Evolutionary conservation across 2,329 filamentous ascomycete species (phyloP), one percentile per base, ranked within the genome.

Genomic region (Calonectria hongkongensis): DNA sequence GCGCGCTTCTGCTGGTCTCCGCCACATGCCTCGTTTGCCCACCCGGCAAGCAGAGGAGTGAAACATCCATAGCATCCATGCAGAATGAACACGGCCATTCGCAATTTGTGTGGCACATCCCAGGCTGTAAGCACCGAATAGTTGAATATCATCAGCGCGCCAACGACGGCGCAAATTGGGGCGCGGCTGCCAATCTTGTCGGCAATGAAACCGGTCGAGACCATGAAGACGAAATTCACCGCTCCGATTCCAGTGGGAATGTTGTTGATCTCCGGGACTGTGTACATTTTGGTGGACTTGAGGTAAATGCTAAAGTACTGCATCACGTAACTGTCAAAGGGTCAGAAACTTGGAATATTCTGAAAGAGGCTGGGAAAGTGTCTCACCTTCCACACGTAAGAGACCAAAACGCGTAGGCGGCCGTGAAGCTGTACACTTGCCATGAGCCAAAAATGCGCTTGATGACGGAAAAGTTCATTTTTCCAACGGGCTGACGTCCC

Each of bases 221-320:
- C 62, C 84, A 86, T 86, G 71, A 85, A 81, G 54, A 86, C 74
- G 66, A 87, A 84, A 74, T 86, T 86, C 75, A 87, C 80, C 12
- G 86, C 86, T 41, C 84, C 84, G 36, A 87, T 83, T 28, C 82
- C 78, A 0, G 86, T 88, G 2, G 86, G 85, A 41, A 87, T 87
- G 74, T 85, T 86, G 79, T 88, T 87, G 80, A 86, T 83, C 74
- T 87, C 75, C 1, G 83, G 81, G 2, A 86, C 78, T 0, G 81
- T 80, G 76, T 84, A 86, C 18, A 63, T 15, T n/a, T 74, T 72
- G 0, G 81, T 83, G 2, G 81, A 75, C 66, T 84, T 85, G 50
- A 87, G 81, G 79, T 85, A 86, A 1, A 87, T 77, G 0, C 81
- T 76, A 68, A 86, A 87, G 73, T 82, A 85, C 58, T 86, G 85